Percentiles rank a stretch among this genome's conserved stretches.
These are phyloP conservation scores for Sclerotinia glacialis DNA, from an alignment of 2,329 filamentous ascomycete genomes.

Conservation along the genomic window DNA sequence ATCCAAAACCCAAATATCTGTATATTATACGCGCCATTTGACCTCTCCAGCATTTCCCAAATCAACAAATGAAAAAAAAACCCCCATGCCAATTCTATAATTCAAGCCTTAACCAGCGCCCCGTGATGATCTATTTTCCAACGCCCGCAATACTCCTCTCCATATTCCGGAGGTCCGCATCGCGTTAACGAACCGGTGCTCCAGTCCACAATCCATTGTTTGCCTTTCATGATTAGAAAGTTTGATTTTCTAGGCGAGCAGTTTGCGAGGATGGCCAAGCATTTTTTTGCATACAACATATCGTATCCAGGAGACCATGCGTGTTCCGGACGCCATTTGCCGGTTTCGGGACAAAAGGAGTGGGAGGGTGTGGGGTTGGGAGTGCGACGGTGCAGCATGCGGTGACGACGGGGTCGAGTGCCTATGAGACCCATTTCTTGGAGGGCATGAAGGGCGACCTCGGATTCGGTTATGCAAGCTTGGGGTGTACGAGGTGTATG, in stretches of 20 bases:
- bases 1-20: neutral
- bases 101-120: constrained; percentile 1
- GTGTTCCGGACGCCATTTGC: constrained; percentile 58
- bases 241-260: constrained; percentile 57
- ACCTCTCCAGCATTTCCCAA: neutral
- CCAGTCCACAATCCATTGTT: constrained; percentile 60
- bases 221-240: constrained; percentile 55
- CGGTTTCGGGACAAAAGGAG: constrained; percentile 31
- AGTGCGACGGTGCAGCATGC: neutral
- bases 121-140: constrained; percentile 16
- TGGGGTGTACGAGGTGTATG: neutral
- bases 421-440: constrained; percentile 17
- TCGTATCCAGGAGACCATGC: constrained; percentile 56
- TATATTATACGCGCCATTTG: neutral
- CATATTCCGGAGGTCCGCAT: constrained; percentile 54
- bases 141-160: constrained; percentile 40
- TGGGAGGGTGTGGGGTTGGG: constrained; percentile 22
- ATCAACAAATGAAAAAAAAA: neutral
- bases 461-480: neutral
- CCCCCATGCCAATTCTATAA: constrained; percentile 1
- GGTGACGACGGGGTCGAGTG: neutral
- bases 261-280: constrained; percentile 57
- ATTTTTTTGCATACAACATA: constrained; percentile 58
- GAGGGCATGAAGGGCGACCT: neutral
- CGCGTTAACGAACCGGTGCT: constrained; percentile 53